Evolutionary conservation across 2,329 filamentous ascomycete species (phyloP).

Genomic region (Neurospora crassa): DNA sequence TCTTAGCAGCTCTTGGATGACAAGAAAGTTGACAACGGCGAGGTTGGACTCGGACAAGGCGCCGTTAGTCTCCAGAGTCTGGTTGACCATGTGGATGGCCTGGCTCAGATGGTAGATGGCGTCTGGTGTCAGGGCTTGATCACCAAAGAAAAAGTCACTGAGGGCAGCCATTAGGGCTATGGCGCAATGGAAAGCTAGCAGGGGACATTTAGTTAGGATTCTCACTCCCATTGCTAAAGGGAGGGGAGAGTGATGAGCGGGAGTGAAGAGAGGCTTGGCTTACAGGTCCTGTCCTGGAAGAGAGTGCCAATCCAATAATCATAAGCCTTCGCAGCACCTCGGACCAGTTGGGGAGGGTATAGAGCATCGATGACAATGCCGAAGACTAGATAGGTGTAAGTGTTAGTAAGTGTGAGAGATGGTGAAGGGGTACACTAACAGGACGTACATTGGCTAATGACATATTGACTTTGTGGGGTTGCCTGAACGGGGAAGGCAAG

Average conservation of each 20-base stretch:
- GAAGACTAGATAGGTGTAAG: not conserved
- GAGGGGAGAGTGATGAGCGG: not conserved
- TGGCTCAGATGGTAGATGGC: conserved; percentile 3
- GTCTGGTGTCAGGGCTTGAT: not conserved
- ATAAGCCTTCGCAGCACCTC: not conserved
- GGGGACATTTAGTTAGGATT: not conserved
- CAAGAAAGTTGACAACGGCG: conserved; percentile 4
- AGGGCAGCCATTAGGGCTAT: conserved; percentile 3
- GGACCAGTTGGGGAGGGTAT: not conserved
- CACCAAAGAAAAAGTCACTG: conserved; percentile 3
- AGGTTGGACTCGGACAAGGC: conserved; percentile 4
- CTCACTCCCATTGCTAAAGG: not conserved
- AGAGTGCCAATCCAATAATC: not conserved
- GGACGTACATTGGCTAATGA: conserved; percentile 2
- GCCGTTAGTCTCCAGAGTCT: not conserved
- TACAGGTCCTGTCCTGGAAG: not conserved
- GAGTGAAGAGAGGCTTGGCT: not conserved
- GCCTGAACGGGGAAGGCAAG: not conserved
- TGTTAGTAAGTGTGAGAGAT: not conserved
- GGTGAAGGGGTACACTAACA: not conserved
- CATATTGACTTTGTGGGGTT: conserved; percentile 2
- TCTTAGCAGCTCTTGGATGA: not conserved
- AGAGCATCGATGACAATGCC: not conserved
- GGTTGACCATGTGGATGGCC: conserved; percentile 4
- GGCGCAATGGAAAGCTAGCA: conserved; percentile 3